Base-by-base conservation (phyloP, 2,329 filamentous ascomycete species). In the Aspergillus sp. region DNA sequence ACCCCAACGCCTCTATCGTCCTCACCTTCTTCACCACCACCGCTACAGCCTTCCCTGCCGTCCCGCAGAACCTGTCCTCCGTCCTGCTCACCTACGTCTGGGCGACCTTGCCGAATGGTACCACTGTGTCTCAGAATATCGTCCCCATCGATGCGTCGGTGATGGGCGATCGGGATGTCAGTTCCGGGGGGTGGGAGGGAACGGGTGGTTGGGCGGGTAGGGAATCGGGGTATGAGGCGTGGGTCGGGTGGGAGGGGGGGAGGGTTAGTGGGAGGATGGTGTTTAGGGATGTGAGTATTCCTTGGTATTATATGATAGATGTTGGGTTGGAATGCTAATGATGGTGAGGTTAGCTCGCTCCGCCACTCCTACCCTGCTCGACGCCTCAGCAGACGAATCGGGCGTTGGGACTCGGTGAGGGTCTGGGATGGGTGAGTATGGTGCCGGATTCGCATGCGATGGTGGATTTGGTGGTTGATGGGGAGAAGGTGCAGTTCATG, bases 381-480 rank as follows among this genome's bases (percentile, higher is more conserved):
- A 52, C 32, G 1, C 12, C 56, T 3, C 8, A 9, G 1, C 36
- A 49, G 2, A 59, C 50, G 25, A 45, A 55, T 19, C 23, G 23
- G 2, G 30, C 52, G 6, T 45, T 65, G 4, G 30, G 21, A 0
- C 28, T 59, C 2, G 63, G 59, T 7, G 30, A 7, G 30, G 2
- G 45, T 2, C 12, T 79, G 9, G 77, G 77, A 7, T 80, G 78
- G 78, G 68, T 71, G 2, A 77, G 73, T 63, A 67, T 74, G 2
- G 60, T 78, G 4, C 75, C 78, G 3, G 75, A 76, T 57, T 72
- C 74, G 0, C 59, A 66, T 23, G 75, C 65, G 1, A 63, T 39
- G 2, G 75, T 76, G 1, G 68, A 76, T 38, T 52, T 76, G 55
- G 62, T 36, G 0, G 68, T 76, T 6, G 58, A 66, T 21, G 78